Base-by-base conservation (phyloP, 1,284 basidiomycete species). In the Exobasidium cylindrosporum region DNA sequence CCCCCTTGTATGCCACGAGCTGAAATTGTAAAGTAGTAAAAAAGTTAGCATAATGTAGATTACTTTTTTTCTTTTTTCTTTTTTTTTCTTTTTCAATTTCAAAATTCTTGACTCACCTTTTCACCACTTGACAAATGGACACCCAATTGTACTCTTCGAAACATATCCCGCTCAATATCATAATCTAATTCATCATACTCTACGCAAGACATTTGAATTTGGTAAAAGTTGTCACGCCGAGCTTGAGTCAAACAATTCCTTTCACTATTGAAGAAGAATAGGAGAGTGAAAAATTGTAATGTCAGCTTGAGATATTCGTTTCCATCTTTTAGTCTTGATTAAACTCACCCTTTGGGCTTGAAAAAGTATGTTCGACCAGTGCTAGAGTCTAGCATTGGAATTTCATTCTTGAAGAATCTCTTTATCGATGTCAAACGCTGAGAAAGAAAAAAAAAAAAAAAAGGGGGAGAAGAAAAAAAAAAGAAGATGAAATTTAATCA, bases 71-170 rank as follows among this genome's bases (percentile, higher is more conserved):
- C n/a, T n/a, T n/a, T n/a, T n/a, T n/a, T n/a, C n/a, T n/a, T n/a
- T n/a, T n/a, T n/a, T n/a, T n/a, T n/a, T n/a, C n/a, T n/a, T n/a
- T n/a, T n/a, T n/a, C n/a, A n/a, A n/a, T n/a, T n/a, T n/a, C n/a
- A n/a, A n/a, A n/a, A n/a, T n/a, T n/a, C 24, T 7, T 14, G 31
- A 57, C 54, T 35, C 29, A 73, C 63, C 69, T 69, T 73, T 62
- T 73, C 70, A n/a, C 68, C 70, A 6, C 63, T 58, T 14, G 70
- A 70, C 14, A 73, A 63, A 2, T 65, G 63, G 7, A 71, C 62
- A 26, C 70, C 70, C 68, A 73, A 68, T 69, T 73, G 70, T 0
- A 73, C 70, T 40, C 70, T 60, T 23, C 60, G 61, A 54, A 73
- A 73, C 69, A 73, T 70, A 43, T 73, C 70, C 3, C 68, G 62